Evolutionary conservation across 1,284 basidiomycete species (phyloP).

Genomic region (Cutaneotrichosporon cutaneum): DNA sequence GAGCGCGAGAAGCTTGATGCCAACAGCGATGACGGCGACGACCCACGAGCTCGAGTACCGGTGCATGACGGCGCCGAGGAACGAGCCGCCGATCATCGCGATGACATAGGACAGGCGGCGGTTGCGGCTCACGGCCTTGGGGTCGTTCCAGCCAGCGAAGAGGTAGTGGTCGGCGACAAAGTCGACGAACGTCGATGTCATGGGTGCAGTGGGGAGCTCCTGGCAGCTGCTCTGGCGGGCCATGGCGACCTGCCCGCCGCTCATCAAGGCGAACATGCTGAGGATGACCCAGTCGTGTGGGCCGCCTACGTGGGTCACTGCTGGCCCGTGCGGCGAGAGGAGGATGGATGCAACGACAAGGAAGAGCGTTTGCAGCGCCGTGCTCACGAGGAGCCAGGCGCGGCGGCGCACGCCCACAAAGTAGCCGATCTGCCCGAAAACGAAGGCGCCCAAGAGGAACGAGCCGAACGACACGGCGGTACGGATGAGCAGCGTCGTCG

Average conservation of each 20-base stretch:
- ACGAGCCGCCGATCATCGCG: conserved; percentile 43
- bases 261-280: conserved; percentile 46
- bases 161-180: conserved; percentile 47
- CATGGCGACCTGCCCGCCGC: conserved; percentile 50
- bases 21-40: conserved; percentile 39
- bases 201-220: conserved; percentile 47
- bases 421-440: conserved; percentile 48
- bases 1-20: conserved; percentile 35
- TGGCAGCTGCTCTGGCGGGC: conserved; percentile 40
- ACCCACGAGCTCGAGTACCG: conserved; percentile 38
- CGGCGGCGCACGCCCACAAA: conserved; percentile 36
- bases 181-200: conserved; percentile 49
- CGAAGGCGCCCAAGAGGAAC: conserved; percentile 40
- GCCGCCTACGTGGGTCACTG: conserved; percentile 24
- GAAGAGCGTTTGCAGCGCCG: conserved; percentile 30
- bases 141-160: conserved; percentile 31
- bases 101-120: conserved; percentile 40
- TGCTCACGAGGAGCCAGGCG: conserved; percentile 40
- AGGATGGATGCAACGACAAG: conserved; percentile 39
- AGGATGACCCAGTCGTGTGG: conserved; percentile 45
- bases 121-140: conserved; percentile 40
- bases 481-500: conserved; percentile 29
- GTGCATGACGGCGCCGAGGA: conserved; percentile 45
- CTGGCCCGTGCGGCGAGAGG: conserved; percentile 36
- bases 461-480: conserved; percentile 43